Evolutionary conservation across 2,329 filamentous ascomycete genomes (phyloP), one percentile per base, ranked within the genome.

Genomic region (Fusarium pilosicola): DNA sequence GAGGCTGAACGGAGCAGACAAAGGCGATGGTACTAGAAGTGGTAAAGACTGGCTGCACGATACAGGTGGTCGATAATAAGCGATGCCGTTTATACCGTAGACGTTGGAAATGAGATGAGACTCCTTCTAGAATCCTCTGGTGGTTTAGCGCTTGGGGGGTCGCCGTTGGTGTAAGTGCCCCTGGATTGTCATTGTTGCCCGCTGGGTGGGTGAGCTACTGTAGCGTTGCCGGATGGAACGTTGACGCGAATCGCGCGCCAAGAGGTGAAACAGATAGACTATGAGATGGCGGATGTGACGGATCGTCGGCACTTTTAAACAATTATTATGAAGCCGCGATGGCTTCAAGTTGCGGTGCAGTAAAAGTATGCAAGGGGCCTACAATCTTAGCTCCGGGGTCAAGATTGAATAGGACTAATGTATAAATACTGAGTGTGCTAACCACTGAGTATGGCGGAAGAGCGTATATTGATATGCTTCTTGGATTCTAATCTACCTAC

Each of bases 21-120:
- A 58, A 58, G 34, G 30, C 38, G 28, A 41, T 34, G 62, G 56
- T 65, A 59, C 68, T 68, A 45, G 44, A 68, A 70, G 39, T 55
- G 72, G 73, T 60, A 62, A 75, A 66, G 63, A 56, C 59, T 26
- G 46, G 13, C 55, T 70, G 73, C 69, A 73, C 36, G 42, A 62
- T 70, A 51, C 65, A 63, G 72, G 61, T 74, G 68, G 59, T 60
- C 39, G 52, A 74, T 57, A 52, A 65, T 28, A 36, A 57, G 46
- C 28, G 49, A 68, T 56, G 28, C 32, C 32, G 65, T 48, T 26
- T 36, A 22, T 26, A 42, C 70, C 44, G 52, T 42, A 36, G 46
- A 52, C 18, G 28, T 32, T 54, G n/a, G 46, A 61, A 62, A 57
- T 48, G 59, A 51, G 56, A 61, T 48, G 44, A 64, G 18, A 56